phyloP scores from a whole-genome alignment of 1,284 basidiomycete genomes.

The Apiotrichum domesticum region DNA sequence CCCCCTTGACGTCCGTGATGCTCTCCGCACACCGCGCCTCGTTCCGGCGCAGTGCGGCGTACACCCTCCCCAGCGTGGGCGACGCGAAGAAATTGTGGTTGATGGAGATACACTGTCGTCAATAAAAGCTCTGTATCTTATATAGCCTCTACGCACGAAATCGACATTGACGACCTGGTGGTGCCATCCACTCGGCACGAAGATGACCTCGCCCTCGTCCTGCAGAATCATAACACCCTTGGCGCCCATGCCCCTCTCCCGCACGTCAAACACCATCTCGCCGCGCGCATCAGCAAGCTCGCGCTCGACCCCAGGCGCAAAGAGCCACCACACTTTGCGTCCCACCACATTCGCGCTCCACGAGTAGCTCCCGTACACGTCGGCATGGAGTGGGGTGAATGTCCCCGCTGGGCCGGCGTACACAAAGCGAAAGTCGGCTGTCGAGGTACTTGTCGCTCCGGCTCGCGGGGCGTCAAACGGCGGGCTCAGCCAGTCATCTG shows the following conservation, averaged over 20 bases:
- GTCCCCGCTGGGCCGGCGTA: constrained; percentile 49
- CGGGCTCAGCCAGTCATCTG: constrained; percentile 54
- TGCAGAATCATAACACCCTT: constrained; percentile 34
- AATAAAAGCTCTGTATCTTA: background rate
- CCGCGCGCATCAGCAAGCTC: constrained; percentile 27
- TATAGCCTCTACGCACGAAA: constrained; percentile 25
- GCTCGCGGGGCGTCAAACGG: constrained; percentile 20
- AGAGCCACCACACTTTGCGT: constrained; percentile 53
- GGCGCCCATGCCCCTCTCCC: constrained; percentile 6
- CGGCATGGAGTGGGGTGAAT: constrained; percentile 50
- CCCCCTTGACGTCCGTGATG: constrained; percentile 48
- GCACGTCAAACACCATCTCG: constrained; percentile 41
- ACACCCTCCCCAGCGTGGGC: constrained; percentile 49
- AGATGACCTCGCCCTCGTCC: constrained; percentile 48
- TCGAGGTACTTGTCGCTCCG: constrained; percentile 1
- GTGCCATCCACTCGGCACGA: constrained; percentile 49
- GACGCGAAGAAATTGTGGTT: constrained; percentile 54
- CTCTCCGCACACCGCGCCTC: constrained; percentile 46
- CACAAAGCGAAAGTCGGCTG: constrained; percentile 42
- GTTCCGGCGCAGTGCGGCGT: constrained; percentile 44
- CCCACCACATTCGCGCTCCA: constrained; percentile 56
- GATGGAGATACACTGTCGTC: constrained; percentile 47
- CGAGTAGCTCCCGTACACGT: constrained; percentile 56
- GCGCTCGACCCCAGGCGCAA: constrained; percentile 47
- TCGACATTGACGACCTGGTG: constrained; percentile 47